Base-by-base conservation (phyloP, 78 protist genomes). In the Isochrysis galbana region DNA sequence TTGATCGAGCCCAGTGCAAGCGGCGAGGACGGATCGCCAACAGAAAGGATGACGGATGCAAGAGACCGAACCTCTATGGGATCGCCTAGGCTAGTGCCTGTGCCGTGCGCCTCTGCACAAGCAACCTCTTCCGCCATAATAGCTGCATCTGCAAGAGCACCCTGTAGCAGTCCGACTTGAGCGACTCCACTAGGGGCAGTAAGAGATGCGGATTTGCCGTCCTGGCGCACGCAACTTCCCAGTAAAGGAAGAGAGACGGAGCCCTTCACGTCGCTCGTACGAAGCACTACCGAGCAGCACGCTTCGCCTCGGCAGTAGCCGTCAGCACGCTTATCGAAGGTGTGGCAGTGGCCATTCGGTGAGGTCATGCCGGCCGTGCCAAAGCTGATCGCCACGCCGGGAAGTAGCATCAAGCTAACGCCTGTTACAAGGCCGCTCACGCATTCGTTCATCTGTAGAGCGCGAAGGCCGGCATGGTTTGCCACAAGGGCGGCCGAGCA, bases 271-370 rank as follows among this genome's bases (percentile, higher is more conserved):
- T 36, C 91, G 77, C 1, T 23, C 32, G n/a, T 21, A 32, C 44
- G 34, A 41, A 39, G 14, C 22, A 39, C 67, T 25, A 54, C 84
- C 3, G 87, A 54, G 51, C 95, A 95, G n/a, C 89, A 91, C 41
- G 98, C 98, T 83, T 97, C 98, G 46, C 93, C 93, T 21, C 98
- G 90, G 0, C 61, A 96, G 93, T 95, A 97, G 39, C 98, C 98
- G 47, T 96, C 77, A 21, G 98, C 98, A 26, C 77, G 10, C 38
- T 61, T 78, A 55, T 95, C 97, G 48, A 96, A 96, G n/a, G 96
- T 51, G 51, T 87, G 89, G 83, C 97, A 97, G 17, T 87, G 74
- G 0, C 96, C 97, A 44, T 45, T 44, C 34, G 93, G 93, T 44
- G 92, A 72, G 29, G 97, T 95, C 42, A 97, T 90, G 29, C 95